A percentile compares a stretch with the other conserved stretches of the same genome.
Evolutionary conservation across 805 yeast species (phyloP).

Genomic region (Saccharomycopsis vini): DNA sequence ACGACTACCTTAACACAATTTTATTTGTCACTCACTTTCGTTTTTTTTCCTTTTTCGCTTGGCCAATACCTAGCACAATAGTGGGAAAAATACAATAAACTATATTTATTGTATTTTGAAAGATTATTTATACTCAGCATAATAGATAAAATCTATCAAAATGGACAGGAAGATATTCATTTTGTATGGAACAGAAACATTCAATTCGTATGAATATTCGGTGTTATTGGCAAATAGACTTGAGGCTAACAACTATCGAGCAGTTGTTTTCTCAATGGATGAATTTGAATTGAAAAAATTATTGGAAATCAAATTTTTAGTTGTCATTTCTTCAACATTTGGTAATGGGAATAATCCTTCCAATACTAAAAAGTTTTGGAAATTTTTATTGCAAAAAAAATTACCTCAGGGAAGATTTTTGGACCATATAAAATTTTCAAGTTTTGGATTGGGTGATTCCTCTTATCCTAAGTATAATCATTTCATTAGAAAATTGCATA

Average conservation of each 20-base stretch:
- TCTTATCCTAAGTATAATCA: constrained; percentile 82
- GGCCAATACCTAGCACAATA: too few relatives aligned
- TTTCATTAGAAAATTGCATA: constrained; percentile 79
- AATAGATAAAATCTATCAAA: too few relatives aligned
- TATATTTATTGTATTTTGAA: too few relatives aligned
- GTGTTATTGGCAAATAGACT: constrained; percentile 47
- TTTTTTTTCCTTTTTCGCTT: too few relatives aligned
- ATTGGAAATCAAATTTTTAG: constrained; percentile 37
- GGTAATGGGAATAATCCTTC: constrained; percentile 94
- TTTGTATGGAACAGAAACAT: constrained; percentile 88
- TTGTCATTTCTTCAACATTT: constrained; percentile 75
- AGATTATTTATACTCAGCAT: too few relatives aligned
- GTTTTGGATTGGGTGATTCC: constrained; percentile 91
- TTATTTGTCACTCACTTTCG: too few relatives aligned
- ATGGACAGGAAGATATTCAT: constrained; percentile 39
- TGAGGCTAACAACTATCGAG: constrained; percentile 42
- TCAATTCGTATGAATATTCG: constrained; percentile 83
- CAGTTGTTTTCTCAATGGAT: constrained; percentile 46
- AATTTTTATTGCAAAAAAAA: constrained; percentile 55
- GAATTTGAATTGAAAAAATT: constrained; percentile 49
- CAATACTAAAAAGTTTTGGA: constrained; percentile 68
- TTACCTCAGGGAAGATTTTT: constrained; percentile 49
- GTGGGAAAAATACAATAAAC: too few relatives aligned
- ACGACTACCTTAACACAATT: too few relatives aligned
- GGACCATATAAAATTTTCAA: constrained; percentile 51